These are phyloP conservation scores for Solanum lignicaule DNA, from an alignment of 257 asterid genomes.

Conservation along the genomic window DNA sequence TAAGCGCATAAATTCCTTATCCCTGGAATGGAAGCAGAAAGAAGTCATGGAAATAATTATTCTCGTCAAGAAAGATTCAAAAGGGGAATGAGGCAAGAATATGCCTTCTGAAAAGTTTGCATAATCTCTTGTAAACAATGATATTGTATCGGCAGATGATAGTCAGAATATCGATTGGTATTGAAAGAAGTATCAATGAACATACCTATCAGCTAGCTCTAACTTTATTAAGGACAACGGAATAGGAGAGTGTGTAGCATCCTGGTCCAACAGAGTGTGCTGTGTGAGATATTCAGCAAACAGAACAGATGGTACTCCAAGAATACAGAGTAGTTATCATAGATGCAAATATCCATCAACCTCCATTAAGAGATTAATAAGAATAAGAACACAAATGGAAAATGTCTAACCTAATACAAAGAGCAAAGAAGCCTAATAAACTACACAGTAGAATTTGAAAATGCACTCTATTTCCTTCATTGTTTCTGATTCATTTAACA, in stretches of 20 bases:
- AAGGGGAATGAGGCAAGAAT: too few species aligned
- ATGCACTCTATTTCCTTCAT: too few species aligned
- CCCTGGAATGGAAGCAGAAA: neutral
- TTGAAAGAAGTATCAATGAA: neutral
- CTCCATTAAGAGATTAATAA: too few species aligned
- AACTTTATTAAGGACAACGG: neutral
- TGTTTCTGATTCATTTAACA: too few species aligned
- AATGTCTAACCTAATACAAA: too few species aligned
- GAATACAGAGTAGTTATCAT: neutral
- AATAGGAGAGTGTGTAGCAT: neutral
- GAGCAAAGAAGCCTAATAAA: too few species aligned
- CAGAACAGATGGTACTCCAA: neutral
- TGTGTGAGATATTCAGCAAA: neutral
- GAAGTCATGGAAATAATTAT: neutral
- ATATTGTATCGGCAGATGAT: neutral
- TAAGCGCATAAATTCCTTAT: neutral
- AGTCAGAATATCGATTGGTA: neutral
- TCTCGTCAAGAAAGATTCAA: neutral
- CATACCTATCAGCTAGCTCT: neutral
- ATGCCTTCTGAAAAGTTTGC: neutral
- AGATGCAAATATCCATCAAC: too few species aligned
- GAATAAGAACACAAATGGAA: too few species aligned
- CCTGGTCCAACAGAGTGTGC: neutral
- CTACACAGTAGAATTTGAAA: too few species aligned
- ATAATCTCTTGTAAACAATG: neutral